Percentiles rank a stretch among this genome's conserved stretches.
Evolutionary conservation across 257 asterid species (phyloP).

Genomic region (Phtheirospermum japonicum): DNA sequence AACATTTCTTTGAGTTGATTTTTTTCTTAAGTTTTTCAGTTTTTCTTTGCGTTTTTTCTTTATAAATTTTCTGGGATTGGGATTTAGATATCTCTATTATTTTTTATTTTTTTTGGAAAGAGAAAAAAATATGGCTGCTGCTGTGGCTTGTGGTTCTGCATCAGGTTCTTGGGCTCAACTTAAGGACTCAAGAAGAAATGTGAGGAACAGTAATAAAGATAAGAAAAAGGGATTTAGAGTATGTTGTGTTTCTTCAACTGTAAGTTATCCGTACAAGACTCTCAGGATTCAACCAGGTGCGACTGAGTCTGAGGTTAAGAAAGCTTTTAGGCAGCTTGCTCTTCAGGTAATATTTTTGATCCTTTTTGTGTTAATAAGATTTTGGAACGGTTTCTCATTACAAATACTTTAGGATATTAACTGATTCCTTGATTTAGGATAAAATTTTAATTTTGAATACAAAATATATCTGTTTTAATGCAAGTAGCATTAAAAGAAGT

Average conservation of each 20-base stretch:
- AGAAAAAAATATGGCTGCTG: constrained; percentile 39
- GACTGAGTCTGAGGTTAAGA: constrained; percentile 76
- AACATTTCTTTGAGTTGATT: too few relatives aligned
- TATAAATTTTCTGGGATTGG: too few relatives aligned
- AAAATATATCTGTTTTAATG: too few relatives aligned
- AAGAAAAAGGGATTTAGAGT: constrained; percentile 37
- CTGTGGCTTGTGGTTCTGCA: constrained; percentile 44
- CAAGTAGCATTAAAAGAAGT: too few relatives aligned
- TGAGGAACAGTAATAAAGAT: constrained; percentile 16
- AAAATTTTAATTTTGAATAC: too few relatives aligned
- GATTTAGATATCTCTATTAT: too few relatives aligned
- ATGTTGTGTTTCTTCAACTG: constrained; percentile 48
- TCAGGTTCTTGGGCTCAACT: constrained; percentile 41
- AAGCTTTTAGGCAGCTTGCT: constrained; percentile 76
- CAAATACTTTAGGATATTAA: too few relatives aligned
- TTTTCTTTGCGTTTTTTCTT: too few relatives aligned
- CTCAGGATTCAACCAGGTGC: constrained; percentile 60
- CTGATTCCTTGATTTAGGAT: too few relatives aligned
- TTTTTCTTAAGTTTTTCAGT: too few relatives aligned
- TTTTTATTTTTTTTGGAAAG: not conserved
- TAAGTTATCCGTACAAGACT: constrained; percentile 60
- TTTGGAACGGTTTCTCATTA: not conserved
- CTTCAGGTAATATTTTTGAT: constrained; percentile 64
- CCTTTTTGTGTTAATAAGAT: not conserved
- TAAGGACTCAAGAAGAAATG: constrained; percentile 27